These are phyloP conservation scores for Emericellopsis atlantica DNA, from an alignment of 2,329 filamentous ascomycete genomes.

Conservation along the genomic window DNA sequence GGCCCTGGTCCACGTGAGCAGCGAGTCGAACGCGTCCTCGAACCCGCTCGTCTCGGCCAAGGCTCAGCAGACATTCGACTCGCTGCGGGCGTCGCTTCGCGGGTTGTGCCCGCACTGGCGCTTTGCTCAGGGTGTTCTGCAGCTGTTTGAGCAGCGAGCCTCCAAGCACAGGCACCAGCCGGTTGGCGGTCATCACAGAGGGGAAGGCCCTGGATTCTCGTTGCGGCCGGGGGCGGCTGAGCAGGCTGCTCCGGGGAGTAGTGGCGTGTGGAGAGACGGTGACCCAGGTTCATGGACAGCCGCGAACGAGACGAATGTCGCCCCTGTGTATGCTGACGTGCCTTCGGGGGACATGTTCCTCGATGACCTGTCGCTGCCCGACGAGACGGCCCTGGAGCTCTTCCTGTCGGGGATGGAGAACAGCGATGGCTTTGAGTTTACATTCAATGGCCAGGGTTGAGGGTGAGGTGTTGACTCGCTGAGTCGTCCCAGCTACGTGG, in stretches of 20 bases:
- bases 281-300: no score
- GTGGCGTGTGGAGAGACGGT: no score
- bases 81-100: slow-evolving; percentile 13
- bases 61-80: slow-evolving; percentile 14
- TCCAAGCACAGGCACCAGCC: neutral
- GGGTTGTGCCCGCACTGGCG: slow-evolving; percentile 16
- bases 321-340: neutral
- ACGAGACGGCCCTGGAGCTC: slow-evolving; percentile 14
- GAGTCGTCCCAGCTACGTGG: no score
- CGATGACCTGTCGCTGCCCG: slow-evolving; percentile 12
- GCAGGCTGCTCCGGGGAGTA: neutral
- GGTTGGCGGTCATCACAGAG: neutral
- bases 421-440: neutral
- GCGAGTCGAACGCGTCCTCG: slow-evolving; percentile 10
- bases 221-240: slow-evolving; percentile 7
- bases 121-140: slow-evolving; percentile 16
- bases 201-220: slow-evolving; percentile 6
- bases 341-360: slow-evolving; percentile 6
- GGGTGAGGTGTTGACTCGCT: no score
- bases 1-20: slow-evolving; percentile 14
- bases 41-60: slow-evolving; percentile 18
- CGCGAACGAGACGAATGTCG: no score
- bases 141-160: slow-evolving; percentile 13
- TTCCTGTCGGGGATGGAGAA: slow-evolving; percentile 15
- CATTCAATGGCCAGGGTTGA: no score